Percentiles rank a stretch among this genome's conserved stretches.
Evolutionary conservation across 495 filamentous ascomycete genomes (phyloP).

Genomic region (Podospora appendiculata): DNA sequence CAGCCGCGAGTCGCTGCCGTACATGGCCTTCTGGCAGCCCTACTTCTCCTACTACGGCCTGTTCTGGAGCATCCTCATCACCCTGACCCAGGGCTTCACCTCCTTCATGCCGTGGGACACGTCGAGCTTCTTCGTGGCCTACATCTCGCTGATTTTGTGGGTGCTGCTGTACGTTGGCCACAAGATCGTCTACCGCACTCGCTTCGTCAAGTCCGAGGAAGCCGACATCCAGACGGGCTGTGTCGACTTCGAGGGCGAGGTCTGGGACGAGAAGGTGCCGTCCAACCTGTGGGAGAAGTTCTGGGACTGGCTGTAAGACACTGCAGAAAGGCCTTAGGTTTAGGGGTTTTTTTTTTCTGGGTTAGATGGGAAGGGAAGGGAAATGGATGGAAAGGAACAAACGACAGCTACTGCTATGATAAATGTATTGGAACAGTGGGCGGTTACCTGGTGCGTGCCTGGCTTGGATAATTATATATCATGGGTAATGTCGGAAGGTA

Average conservation of each 20-base stretch:
- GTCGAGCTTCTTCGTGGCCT: slow-evolving; percentile 52
- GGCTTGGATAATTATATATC: too few species aligned
- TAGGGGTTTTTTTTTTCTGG: too few species aligned
- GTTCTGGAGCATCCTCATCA: slow-evolving; percentile 57
- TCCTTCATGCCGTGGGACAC: slow-evolving; percentile 56
- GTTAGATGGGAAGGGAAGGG: too few species aligned
- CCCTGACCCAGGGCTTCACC: slow-evolving; percentile 63
- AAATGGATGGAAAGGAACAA: too few species aligned
- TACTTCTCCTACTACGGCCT: slow-evolving; percentile 53
- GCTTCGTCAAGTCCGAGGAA: slow-evolving; percentile 9
- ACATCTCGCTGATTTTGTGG: slow-evolving; percentile 56
- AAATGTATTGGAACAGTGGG: too few species aligned
- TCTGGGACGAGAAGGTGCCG: not conserved
- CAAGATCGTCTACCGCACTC: slow-evolving; percentile 35
- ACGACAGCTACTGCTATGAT: too few species aligned
- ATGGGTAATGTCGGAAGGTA: too few species aligned
- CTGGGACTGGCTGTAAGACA: not conserved
- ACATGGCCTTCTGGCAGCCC: slow-evolving; percentile 50
- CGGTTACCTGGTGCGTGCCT: too few species aligned
- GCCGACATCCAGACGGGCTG: slow-evolving; percentile 7
- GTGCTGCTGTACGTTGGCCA: slow-evolving; percentile 50
- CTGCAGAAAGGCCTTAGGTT: too few species aligned
- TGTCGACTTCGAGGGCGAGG: not conserved
- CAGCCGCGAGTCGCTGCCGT: slow-evolving; percentile 44
- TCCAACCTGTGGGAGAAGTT: not conserved